Percentiles rank a stretch among this genome's conserved stretches.
Evolutionary conservation across 1,284 basidiomycete genomes (phyloP).

Genomic region (Pyrrhoderma lamaoense): DNA sequence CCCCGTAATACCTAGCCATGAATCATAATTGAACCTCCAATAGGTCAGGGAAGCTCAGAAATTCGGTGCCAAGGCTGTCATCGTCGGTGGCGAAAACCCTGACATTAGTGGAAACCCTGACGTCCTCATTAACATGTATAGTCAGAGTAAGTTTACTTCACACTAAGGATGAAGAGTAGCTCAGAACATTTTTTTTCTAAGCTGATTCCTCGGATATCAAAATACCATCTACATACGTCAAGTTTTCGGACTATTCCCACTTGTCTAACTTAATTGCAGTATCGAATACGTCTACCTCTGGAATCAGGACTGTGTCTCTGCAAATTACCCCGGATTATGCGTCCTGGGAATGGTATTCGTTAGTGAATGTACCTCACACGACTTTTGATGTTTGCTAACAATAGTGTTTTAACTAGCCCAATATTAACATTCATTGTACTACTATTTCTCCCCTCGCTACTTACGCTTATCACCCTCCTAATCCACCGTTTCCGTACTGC

Average conservation of each 20-base stretch:
- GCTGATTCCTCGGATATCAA: conserved; percentile 67
- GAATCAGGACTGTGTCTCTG: conserved; percentile 64
- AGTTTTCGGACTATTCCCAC: conserved; percentile 58
- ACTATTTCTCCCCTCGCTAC: conserved; percentile 69
- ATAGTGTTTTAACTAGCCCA: conserved; percentile 39
- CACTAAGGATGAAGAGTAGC: not conserved
- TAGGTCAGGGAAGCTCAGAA: conserved; percentile 64
- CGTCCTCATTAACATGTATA: conserved; percentile 85
- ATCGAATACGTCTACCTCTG: conserved; percentile 71
- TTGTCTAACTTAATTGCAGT: conserved; percentile 51
- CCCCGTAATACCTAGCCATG: not conserved
- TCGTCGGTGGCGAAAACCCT: conserved; percentile 81
- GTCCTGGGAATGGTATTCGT: conserved; percentile 84
- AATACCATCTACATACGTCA: conserved; percentile 69
- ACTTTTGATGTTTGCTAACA: conserved; percentile 15
- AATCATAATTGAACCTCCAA: conserved; percentile 12
- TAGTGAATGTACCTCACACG: conserved; percentile 27
- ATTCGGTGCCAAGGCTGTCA: conserved; percentile 76
- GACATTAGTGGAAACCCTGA: conserved; percentile 61
- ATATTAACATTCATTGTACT: conserved; percentile 76
- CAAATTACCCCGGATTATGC: conserved; percentile 71
- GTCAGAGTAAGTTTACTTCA: conserved; percentile 49
- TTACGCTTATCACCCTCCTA: conserved; percentile 76
- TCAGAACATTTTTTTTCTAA: conserved; percentile 25
- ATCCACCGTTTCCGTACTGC: conserved; percentile 72